These are phyloP conservation scores for Pseudogymnoascus sp. DNA, from an alignment of 2,329 filamentous ascomycete genomes.

Conservation along the genomic window DNA sequence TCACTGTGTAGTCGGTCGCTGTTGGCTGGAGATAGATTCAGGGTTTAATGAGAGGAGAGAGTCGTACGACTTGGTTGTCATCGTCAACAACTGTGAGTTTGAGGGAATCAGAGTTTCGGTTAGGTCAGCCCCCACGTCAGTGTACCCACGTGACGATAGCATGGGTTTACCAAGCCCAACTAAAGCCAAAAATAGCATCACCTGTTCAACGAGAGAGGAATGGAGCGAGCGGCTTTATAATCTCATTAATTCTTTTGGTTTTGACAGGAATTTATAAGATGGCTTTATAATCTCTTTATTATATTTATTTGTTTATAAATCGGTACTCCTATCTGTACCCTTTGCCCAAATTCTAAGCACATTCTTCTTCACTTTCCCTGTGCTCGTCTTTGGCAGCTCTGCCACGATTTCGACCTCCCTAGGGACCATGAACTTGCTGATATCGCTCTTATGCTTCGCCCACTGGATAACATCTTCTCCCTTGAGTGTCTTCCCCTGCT, in stretches of 20 bases:
- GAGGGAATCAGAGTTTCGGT: constrained; percentile 6
- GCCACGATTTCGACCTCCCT: constrained; percentile 66
- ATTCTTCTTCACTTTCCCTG: constrained; percentile 95
- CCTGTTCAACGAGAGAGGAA: background rate
- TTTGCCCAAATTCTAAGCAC: constrained; percentile 80
- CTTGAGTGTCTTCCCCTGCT: constrained; percentile 51
- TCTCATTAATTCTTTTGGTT: background rate
- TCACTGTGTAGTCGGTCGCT: background rate
- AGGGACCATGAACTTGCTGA: constrained; percentile 85
- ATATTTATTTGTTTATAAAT: constrained; percentile 1
- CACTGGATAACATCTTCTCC: constrained; percentile 72
- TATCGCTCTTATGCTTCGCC: constrained; percentile 72
- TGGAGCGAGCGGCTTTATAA: background rate
- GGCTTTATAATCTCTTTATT: background rate
- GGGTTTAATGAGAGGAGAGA: background rate
- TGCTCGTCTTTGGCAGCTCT: constrained; percentile 93
- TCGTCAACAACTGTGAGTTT: background rate
- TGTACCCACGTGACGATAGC: background rate
- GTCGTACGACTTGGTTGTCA: constrained; percentile 1
- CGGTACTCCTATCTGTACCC: constrained; percentile 33
- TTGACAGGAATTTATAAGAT: background rate
- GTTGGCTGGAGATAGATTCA: background rate
- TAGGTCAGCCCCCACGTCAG: constrained; percentile 6
- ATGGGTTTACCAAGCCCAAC: background rate
- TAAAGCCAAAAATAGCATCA: constrained; percentile 5